phyloP scores from a whole-genome alignment of 139 green algal genomes.

The Micractinium conductrix region DNA sequence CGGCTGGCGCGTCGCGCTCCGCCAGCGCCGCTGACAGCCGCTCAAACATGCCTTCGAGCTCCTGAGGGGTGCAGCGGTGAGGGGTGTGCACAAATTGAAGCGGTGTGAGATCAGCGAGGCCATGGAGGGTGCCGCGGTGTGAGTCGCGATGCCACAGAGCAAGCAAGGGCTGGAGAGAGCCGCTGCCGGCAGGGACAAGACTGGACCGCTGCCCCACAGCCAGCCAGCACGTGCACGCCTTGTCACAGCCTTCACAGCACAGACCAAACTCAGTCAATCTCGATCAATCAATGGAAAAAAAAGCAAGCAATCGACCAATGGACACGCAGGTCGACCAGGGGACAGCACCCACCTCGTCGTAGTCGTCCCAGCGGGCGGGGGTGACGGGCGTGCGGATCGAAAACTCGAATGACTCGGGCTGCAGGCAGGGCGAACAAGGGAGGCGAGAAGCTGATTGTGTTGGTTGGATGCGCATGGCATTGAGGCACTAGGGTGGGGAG shows the following conservation, averaged over 20 bases:
- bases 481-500: too few relatives aligned
- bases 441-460: background rate
- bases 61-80: conserved; percentile 26
- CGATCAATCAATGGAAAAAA: background rate
- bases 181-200: too few relatives aligned
- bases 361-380: conserved; percentile 84
- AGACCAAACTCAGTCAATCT: too few relatives aligned
- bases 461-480: too few relatives aligned
- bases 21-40: conserved; percentile 60
- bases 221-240: background rate
- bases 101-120: too few relatives aligned
- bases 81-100: too few relatives aligned
- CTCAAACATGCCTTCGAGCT: conserved; percentile 79
- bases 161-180: too few relatives aligned
- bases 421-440: conserved; percentile 23
- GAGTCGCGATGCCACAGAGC: too few relatives aligned
- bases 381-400: conserved; percentile 92
- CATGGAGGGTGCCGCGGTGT: too few relatives aligned
- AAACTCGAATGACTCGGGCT: conserved; percentile 87
- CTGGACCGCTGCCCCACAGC: background rate
- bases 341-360: conserved; percentile 58
- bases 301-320: background rate
- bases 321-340: too few relatives aligned
- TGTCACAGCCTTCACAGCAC: too few relatives aligned
- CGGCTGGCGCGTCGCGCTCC: conserved; percentile 7